Evolutionary conservation across 202 grass and related monocot genomes (phyloP).

Genomic region (Panicum hallii): DNA sequence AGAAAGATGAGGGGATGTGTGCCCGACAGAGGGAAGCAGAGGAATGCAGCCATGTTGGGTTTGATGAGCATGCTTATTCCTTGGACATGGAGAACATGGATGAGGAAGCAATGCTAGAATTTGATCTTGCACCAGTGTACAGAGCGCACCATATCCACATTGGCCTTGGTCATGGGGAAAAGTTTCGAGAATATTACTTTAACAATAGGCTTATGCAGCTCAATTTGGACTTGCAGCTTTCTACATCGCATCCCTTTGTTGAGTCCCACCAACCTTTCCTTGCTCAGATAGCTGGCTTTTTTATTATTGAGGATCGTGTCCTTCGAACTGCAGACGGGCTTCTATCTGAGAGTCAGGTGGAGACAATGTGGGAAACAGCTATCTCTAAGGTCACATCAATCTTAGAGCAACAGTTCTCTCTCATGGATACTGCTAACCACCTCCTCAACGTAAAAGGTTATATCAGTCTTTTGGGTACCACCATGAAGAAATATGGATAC

Average conservation of each 20-base stretch:
- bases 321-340: conserved; percentile 75
- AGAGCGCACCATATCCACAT: conserved; percentile 64
- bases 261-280: conserved; percentile 77
- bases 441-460: conserved; percentile 74
- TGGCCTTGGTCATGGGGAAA: conserved; percentile 69
- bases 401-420: conserved; percentile 73
- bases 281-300: conserved; percentile 82
- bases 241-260: conserved; percentile 67
- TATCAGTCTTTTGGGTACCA: conserved; percentile 63
- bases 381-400: conserved; percentile 65
- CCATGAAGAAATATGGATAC: conserved; percentile 68
- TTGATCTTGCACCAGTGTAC: conserved; percentile 76
- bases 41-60: conserved; percentile 51
- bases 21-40: conserved; percentile 66
- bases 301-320: conserved; percentile 75
- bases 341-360: conserved; percentile 74
- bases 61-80: conserved; percentile 55
- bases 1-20: conserved; percentile 59
- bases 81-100: conserved; percentile 61
- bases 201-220: conserved; percentile 85
- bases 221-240: conserved; percentile 80
- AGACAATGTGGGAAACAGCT: conserved; percentile 69
- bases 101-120: conserved; percentile 60
- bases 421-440: conserved; percentile 63
- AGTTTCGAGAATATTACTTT: conserved; percentile 77